Evolutionary conservation across 129 eudicot genomes (phyloP).

Genomic region (Flaveria brownii): DNA sequence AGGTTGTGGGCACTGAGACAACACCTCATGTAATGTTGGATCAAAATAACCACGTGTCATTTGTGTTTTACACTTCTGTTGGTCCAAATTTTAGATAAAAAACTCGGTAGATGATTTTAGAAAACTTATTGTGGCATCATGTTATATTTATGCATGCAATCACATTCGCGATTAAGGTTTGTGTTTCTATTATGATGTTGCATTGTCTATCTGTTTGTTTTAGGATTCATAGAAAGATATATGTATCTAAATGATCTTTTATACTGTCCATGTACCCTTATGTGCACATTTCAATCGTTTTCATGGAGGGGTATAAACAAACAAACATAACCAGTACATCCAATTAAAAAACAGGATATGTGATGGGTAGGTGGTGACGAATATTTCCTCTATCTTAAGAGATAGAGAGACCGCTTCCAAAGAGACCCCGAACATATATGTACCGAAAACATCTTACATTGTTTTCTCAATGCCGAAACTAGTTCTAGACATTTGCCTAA

Average conservation of each 20-base stretch:
- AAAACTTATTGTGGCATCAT: too few relatives aligned
- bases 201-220: neutral
- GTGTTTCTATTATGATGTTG: slow-evolving; percentile 18
- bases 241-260: neutral
- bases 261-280: neutral
- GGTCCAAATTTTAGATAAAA: neutral
- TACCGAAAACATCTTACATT: neutral
- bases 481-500: neutral
- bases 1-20: slow-evolving; percentile 22
- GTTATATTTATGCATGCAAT: too few relatives aligned
- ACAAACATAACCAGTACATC: too few relatives aligned
- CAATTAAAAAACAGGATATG: too few relatives aligned
- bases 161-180: neutral
- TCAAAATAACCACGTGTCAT: slow-evolving; percentile 6
- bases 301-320: neutral
- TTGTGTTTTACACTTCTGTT: slow-evolving; percentile 3
- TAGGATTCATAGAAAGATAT: neutral
- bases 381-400: too few relatives aligned
- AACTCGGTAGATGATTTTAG: too few relatives aligned
- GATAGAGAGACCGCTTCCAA: too few relatives aligned
- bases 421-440: neutral
- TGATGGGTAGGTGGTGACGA: too few relatives aligned
- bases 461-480: neutral
- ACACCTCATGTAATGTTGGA: slow-evolving; percentile 18
- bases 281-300: neutral